Base-by-base conservation (phyloP, 2,329 filamentous ascomycete genomes). In the Emmonsiellopsis sp. region DNA sequence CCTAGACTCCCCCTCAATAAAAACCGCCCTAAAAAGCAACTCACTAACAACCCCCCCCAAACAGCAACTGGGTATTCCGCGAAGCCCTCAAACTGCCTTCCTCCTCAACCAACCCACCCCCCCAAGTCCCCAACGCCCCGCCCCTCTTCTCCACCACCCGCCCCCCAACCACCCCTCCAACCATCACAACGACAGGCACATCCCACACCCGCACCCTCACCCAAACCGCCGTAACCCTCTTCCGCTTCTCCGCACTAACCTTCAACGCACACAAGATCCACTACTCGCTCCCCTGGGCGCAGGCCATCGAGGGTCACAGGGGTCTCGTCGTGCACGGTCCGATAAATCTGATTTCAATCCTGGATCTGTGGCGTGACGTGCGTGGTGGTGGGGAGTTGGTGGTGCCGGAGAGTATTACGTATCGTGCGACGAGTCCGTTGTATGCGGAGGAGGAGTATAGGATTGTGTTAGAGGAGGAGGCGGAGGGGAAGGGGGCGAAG, bases 371-470 rank as follows among this genome's bases (percentile, higher is more conserved):
- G 73, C 63, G 73, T 37, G 73, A 75, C 55, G 61, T 64, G 31
- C 65, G 62, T 1, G 58, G 53, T 57, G 31, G 7, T 3, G 43
- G 26, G 8, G 61, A 59, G 7, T 50, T 65, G 31, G 50, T 65
- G 2, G 57, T 73, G 2, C 76, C 76, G 1, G 63, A 67, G 56
- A 71, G 66, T 42, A 73, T 79, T 45, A 63, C 60, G 2, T 79
- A 79, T 59, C 65, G 76, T 10, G 76, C 76, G 20, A 78, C 76
- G 11, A 73, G 67, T 54, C 75, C 76, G 3, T 56, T 79, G 16
- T 79, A 78, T 67, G 75, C 70, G 1, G 71, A 72, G 10, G 76
- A 79, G 56, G 64, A 66, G 53, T 78, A 78, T 63, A 63, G 67
- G 45, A 67, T 76, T 57, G 60, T 73, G 15, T 61, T 78, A 56